Percentiles rank a stretch among this genome's conserved stretches.
Evolutionary conservation across 1,284 basidiomycete genomes (phyloP).

Genomic region (Sanguinoderma infundibulare): DNA sequence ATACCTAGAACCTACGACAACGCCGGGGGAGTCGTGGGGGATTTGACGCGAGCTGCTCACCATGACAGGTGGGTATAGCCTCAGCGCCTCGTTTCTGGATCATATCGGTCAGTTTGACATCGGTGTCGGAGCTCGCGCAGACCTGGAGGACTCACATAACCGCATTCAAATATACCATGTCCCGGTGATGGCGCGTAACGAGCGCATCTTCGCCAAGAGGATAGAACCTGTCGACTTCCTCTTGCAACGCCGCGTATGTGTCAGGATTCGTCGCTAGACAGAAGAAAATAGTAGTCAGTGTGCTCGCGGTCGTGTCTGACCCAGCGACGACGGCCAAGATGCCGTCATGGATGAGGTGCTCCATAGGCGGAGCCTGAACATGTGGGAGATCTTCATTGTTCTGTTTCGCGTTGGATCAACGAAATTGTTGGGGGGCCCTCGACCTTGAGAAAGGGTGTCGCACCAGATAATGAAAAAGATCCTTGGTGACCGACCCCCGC

Average conservation of each 20-base stretch:
- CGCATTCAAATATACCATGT: slow-evolving; percentile 38
- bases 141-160: slow-evolving; percentile 31
- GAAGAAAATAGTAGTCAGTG: slow-evolving; percentile 27
- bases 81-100: slow-evolving; percentile 58
- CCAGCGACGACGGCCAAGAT: slow-evolving; percentile 31
- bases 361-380: slow-evolving; percentile 14
- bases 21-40: slow-evolving; percentile 23
- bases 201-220: slow-evolving; percentile 31
- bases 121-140: not conserved
- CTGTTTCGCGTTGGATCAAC: slow-evolving; percentile 3
- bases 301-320: slow-evolving; percentile 36
- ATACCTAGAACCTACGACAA: slow-evolving; percentile 32
- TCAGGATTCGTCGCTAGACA: slow-evolving; percentile 27
- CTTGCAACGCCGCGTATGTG: slow-evolving; percentile 26
- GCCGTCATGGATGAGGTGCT: slow-evolving; percentile 22
- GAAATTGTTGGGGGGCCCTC: no score
- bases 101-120: slow-evolving; percentile 6
- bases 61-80: slow-evolving; percentile 58
- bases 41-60: slow-evolving; percentile 53
- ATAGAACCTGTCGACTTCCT: slow-evolving; percentile 35
- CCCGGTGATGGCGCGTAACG: slow-evolving; percentile 25
- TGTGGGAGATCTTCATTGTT: slow-evolving; percentile 25
- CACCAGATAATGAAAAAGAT: slow-evolving; percentile 29
- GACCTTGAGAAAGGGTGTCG: not conserved
- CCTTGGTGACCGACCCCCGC: slow-evolving; percentile 11